Percentiles rank a stretch among this genome's conserved stretches.
Conservation (phyloP, 2,329 filamentous ascomycete genomes). For the Dendrostoma leiphaemia region DNA sequence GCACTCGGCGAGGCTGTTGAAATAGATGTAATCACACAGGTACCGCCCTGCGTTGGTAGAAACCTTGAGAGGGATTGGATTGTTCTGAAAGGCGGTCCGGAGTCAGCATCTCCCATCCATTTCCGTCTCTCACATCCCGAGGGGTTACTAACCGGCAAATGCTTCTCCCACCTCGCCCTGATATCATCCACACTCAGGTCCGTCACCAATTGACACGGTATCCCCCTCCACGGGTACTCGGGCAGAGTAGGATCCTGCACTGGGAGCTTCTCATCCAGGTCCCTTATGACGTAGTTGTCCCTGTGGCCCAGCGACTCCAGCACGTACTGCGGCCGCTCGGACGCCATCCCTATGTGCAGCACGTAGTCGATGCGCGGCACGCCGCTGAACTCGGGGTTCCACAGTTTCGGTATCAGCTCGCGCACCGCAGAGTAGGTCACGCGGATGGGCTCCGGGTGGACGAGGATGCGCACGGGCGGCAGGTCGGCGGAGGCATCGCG, state of each 20-base stretch:
- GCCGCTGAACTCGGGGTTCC: slow-evolving; percentile 42
- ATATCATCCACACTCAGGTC: slow-evolving; percentile 59
- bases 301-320: slow-evolving; percentile 70
- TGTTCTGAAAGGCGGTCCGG: slow-evolving; percentile 28
- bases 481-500: slow-evolving; percentile 29
- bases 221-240: slow-evolving; percentile 54
- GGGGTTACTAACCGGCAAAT: slow-evolving; percentile 43
- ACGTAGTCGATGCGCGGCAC: slow-evolving; percentile 56
- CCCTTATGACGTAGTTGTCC: slow-evolving; percentile 67
- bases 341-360: slow-evolving; percentile 79
- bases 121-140: not conserved
- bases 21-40: slow-evolving; percentile 78
- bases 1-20: slow-evolving; percentile 61
- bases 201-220: slow-evolving; percentile 55
- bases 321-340: slow-evolving; percentile 61
- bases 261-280: slow-evolving; percentile 64
- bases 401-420: slow-evolving; percentile 60
- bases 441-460: slow-evolving; percentile 65
- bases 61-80: slow-evolving; percentile 47
- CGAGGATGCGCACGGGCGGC: slow-evolving; percentile 58
- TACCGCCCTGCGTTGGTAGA: slow-evolving; percentile 71
- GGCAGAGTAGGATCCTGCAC: slow-evolving; percentile 36
- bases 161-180: slow-evolving; percentile 51
- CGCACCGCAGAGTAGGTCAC: slow-evolving; percentile 70
- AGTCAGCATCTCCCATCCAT: not conserved